Evolutionary conservation across 2,329 filamentous ascomycete genomes (phyloP).

Genomic region (Aureobasidium vineae): DNA sequence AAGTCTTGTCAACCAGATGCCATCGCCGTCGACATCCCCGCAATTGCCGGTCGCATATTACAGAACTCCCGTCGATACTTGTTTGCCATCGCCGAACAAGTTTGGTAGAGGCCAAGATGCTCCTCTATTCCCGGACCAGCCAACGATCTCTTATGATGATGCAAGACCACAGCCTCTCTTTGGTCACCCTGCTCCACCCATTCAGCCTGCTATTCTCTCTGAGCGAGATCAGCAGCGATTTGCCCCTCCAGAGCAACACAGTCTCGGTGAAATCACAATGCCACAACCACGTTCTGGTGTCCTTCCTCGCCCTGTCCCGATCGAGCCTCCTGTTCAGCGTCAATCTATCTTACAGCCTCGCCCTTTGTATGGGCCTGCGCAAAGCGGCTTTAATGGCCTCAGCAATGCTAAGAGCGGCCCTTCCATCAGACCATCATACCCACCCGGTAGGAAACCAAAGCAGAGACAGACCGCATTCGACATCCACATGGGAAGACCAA

Average conservation of each 20-base stretch:
- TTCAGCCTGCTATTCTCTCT: background rate
- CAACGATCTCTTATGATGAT: background rate
- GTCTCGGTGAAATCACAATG: background rate
- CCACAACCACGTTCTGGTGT: background rate
- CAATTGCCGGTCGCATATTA: slow-evolving; percentile 3
- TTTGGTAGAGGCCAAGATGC: slow-evolving; percentile 10
- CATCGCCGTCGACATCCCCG: slow-evolving; percentile 23
- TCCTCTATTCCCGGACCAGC: slow-evolving; percentile 6
- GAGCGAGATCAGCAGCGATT: background rate
- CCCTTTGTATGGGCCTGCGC: background rate
- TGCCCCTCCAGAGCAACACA: background rate
- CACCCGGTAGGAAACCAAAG: slow-evolving; percentile 10
- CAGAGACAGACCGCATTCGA: background rate
- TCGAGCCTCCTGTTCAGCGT: background rate
- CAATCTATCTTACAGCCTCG: background rate
- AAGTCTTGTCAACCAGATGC: slow-evolving; percentile 9
- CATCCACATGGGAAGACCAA: slow-evolving; percentile 3
- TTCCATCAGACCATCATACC: background rate
- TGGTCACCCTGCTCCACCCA: background rate
- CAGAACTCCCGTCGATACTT: background rate
- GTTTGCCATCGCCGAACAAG: slow-evolving; percentile 3
- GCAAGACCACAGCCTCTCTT: slow-evolving; percentile 15
- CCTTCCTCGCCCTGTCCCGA: background rate
- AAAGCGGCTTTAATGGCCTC: background rate
- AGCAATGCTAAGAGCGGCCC: background rate